These are phyloP conservation scores for Aureobasidium pullulans DNA, from an alignment of 2,329 filamentous ascomycete species.

Conservation along the genomic window DNA sequence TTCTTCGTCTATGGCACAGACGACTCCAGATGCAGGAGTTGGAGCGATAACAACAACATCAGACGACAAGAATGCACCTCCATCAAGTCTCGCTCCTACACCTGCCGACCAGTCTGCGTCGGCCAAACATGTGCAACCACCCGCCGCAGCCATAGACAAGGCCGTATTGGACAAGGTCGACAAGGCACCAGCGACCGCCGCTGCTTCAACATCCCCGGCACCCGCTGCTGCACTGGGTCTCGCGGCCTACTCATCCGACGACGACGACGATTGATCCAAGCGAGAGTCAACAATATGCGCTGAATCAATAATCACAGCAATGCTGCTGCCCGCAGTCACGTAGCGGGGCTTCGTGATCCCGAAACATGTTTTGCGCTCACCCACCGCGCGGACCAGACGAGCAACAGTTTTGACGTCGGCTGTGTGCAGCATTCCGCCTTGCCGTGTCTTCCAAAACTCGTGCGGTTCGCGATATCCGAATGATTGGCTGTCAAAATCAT, in stretches of 20 bases:
- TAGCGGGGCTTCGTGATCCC: not conserved
- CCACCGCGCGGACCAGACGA: not conserved
- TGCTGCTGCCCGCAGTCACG: not conserved
- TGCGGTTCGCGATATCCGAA: conserved; percentile 6
- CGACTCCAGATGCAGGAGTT: not conserved
- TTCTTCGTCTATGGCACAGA: conserved; percentile 20
- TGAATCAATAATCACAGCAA: not conserved
- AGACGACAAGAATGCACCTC: not conserved
- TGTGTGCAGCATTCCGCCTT: conserved; percentile 3
- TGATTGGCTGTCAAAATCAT: conserved; percentile 9
- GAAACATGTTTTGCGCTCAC: conserved; percentile 8
- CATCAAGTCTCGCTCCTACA: not conserved
- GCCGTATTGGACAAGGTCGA: not conserved
- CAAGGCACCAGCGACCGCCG: not conserved
- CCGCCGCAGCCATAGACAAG: not conserved
- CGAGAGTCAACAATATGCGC: not conserved
- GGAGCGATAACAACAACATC: not conserved
- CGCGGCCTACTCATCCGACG: conserved; percentile 12
- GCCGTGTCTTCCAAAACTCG: not conserved
- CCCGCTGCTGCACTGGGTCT: conserved; percentile 11
- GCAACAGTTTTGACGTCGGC: conserved; percentile 5
- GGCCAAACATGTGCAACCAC: conserved; percentile 1
- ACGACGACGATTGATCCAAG: conserved; percentile 11
- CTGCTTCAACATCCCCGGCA: not conserved
- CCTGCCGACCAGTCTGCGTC: not conserved